Conservation (phyloP, 306 rosid genomes). For the Glycine tomentella region DNA sequence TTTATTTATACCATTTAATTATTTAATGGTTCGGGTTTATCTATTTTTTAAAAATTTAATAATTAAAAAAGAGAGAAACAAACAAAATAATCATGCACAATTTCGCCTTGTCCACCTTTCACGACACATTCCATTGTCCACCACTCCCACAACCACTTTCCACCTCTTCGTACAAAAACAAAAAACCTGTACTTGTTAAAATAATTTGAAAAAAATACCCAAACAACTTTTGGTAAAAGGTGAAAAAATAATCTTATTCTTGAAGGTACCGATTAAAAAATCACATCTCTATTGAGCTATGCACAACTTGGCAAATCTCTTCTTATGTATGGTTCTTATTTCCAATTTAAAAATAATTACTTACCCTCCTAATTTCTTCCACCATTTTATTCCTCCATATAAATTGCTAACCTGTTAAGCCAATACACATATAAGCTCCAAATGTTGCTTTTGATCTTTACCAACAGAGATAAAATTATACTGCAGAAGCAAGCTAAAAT, state of each 20-base stretch:
- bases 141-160: not conserved
- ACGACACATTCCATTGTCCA: not conserved
- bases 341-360: too few relatives aligned
- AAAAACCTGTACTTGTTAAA: not conserved
- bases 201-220: not conserved
- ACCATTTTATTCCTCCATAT: too few relatives aligned
- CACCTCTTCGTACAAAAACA: too few relatives aligned
- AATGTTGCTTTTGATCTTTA: too few relatives aligned
- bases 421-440: too few relatives aligned
- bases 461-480: too few relatives aligned
- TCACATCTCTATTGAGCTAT: too few relatives aligned
- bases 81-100: not conserved
- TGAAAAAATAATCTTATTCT: not conserved
- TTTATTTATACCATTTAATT: not conserved
- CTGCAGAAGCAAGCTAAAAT: too few relatives aligned
- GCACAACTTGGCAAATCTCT: not conserved
- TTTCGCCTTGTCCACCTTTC: not conserved
- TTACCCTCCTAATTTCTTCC: too few relatives aligned
- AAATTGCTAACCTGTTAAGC: too few relatives aligned
- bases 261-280: too few relatives aligned
- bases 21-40: not conserved
- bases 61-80: not conserved
- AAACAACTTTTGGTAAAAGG: too few relatives aligned
- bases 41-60: not conserved
- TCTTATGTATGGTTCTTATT: not conserved